These are phyloP conservation scores for Talaromyces sp. DNA, from an alignment of 2,329 filamentous ascomycete genomes.

Conservation along the genomic window DNA sequence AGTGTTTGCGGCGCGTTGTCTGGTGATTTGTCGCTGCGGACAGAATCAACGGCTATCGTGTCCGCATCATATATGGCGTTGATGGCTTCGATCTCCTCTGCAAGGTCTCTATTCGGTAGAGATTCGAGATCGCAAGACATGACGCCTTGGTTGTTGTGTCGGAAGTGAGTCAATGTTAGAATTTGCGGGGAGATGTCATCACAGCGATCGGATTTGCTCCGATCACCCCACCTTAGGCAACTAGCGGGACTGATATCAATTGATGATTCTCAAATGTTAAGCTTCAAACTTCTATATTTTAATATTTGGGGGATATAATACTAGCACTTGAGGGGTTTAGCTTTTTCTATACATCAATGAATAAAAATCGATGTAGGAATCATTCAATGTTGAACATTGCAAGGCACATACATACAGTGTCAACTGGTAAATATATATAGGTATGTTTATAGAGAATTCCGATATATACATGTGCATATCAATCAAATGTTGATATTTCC, in stretches of 20 bases:
- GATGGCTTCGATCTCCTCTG: conserved; percentile 44
- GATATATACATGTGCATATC: no score
- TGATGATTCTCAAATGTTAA: background rate
- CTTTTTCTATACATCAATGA: no score
- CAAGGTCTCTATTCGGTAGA: conserved; percentile 34
- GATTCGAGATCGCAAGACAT: conserved; percentile 18
- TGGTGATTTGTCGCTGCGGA: conserved; percentile 12
- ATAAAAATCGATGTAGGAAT: no score
- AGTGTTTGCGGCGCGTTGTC: conserved; percentile 19
- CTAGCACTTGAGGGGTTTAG: no score
- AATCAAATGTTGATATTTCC: no score
- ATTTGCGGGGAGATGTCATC: background rate
- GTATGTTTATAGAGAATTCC: no score
- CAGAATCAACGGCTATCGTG: conserved; percentile 46
- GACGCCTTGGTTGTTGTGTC: background rate
- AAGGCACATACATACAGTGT: no score
- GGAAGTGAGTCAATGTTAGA: background rate
- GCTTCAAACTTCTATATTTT: no score
- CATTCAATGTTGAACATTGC: no score
- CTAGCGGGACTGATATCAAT: background rate
- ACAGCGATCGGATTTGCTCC: conserved; percentile 4
- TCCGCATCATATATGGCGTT: conserved; percentile 60
- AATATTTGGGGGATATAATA: background rate
- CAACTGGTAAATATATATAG: no score
- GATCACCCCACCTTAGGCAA: conserved; percentile 3